Base-by-base conservation (phyloP, 1,139 yeast species). In the Hansenula sp. region DNA sequence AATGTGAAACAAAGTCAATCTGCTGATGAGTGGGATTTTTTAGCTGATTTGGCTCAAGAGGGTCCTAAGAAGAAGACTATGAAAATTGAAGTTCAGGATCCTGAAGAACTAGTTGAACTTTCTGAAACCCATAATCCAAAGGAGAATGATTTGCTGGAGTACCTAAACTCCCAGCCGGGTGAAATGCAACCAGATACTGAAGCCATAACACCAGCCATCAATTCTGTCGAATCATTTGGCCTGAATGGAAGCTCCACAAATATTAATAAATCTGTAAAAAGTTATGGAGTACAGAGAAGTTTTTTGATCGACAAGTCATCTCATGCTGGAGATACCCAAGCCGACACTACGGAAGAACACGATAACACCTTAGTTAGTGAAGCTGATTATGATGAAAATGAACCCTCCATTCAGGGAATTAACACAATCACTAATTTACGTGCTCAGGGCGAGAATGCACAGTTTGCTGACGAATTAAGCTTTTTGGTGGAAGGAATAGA, bases 401-500 rank as follows among this genome's bases (percentile, higher is more conserved):
- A 41, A 5, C 40, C 33, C 4, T 36, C 21, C 2, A 19, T 31
- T 15, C 40, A 29, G 5, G 42, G 43, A 13, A 2, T 52, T 12
- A 45, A 42, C 21, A 46, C 47, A 3, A 44, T 57, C 6, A 34
- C 47, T 18, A 68, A 66, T 21, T 53, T 69, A n/a, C 57, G 68
- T n/a, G 66, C 65, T 16, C 63, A 64, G 37, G 74, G 73, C 2
- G 58, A 55, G n/a, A 62, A 59, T 41, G 55, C 66, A 3, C 62
- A 64, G 34, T 59, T 57, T 33, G 41, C 50, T 1, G 68, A 66
- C 40, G 72, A 68, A 25, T 50, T 66, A 39, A 65, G 58, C 40
- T 68, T 67, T 41, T 48, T 67, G 15, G 44, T 68, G 24, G 73
- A 68, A n/a, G 71, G 72, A 1, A 50, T 69, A 8, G 43, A 52